These are phyloP conservation scores for Nadsonia commutata DNA, from an alignment of 1,139 yeast species.

Conservation along the genomic window DNA sequence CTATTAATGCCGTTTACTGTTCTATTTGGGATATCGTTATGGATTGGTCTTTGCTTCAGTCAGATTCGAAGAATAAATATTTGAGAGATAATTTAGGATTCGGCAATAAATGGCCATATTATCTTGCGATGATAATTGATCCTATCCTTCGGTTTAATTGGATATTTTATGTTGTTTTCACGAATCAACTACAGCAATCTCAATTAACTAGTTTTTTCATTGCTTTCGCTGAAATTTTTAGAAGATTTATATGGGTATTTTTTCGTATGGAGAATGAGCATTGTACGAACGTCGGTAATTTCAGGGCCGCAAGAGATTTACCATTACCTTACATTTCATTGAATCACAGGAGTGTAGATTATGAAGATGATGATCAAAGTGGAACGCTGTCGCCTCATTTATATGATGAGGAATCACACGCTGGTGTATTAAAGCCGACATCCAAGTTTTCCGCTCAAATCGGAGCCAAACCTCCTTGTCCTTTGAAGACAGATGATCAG, in stretches of 20 bases:
- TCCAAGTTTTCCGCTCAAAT: neutral
- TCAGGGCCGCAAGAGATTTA: slow-evolving; percentile 75
- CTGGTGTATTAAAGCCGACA: slow-evolving; percentile 3
- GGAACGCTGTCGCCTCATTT: neutral
- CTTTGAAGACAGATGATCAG: slow-evolving; percentile 3
- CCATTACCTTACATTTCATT: slow-evolving; percentile 56
- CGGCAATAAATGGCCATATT: slow-evolving; percentile 47
- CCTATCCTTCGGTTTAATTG: slow-evolving; percentile 73
- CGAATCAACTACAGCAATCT: slow-evolving; percentile 68
- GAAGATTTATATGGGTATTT: slow-evolving; percentile 79
- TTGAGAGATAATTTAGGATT: slow-evolving; percentile 62
- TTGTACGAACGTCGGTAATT: slow-evolving; percentile 69
- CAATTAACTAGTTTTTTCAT: slow-evolving; percentile 79
- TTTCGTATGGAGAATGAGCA: slow-evolving; percentile 96
- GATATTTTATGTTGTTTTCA: slow-evolving; percentile 65
- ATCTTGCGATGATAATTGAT: slow-evolving; percentile 58
- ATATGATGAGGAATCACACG: slow-evolving; percentile 1
- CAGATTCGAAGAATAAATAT: slow-evolving; percentile 38
- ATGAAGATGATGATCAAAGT: slow-evolving; percentile 1
- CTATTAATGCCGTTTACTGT: slow-evolving; percentile 54
- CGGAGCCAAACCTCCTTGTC: neutral
- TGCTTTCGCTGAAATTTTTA: slow-evolving; percentile 63
- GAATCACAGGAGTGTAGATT: neutral
- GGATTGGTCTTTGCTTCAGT: slow-evolving; percentile 88
- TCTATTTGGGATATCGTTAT: slow-evolving; percentile 79